Evolutionary conservation across 148 eudicot genomes (phyloP).

Genomic region (Gaultheria prostrata): DNA sequence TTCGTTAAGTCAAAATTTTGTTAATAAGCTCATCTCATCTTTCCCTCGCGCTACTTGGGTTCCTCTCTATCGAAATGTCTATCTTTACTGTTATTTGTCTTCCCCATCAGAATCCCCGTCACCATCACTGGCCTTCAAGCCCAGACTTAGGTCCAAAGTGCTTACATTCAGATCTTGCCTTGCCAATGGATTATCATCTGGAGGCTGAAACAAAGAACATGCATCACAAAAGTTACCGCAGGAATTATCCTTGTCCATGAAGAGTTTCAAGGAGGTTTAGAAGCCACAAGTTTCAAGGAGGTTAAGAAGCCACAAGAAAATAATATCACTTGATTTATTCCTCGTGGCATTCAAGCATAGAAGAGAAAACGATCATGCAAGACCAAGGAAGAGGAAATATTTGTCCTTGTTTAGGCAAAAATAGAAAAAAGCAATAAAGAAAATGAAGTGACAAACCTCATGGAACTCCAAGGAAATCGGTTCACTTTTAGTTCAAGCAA

Average conservation of each 20-base stretch:
- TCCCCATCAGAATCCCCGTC: constrained; percentile 44
- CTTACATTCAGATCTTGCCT: constrained; percentile 77
- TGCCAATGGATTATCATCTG: constrained; percentile 38
- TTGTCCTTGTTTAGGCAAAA: not conserved
- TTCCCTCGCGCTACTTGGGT: constrained; percentile 10
- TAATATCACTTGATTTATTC: not conserved
- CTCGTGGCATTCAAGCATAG: not conserved
- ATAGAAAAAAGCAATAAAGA: not conserved
- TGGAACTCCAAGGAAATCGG: not conserved
- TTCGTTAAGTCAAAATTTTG: not conserved
- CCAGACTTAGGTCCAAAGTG: constrained; percentile 66
- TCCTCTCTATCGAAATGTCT: constrained; percentile 16
- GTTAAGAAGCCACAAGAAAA: not conserved
- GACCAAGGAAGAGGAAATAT: not conserved
- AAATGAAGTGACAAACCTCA: not conserved
- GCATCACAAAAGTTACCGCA: not conserved
- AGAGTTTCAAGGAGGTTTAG: not conserved
- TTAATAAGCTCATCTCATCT: not conserved
- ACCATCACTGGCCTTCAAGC: constrained; percentile 53
- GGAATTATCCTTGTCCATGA: not conserved
- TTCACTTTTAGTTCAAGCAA: not conserved
- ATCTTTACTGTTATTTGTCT: constrained; percentile 27
- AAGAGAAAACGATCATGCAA: not conserved
- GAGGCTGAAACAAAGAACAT: constrained; percentile 33
- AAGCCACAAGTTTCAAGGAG: not conserved